Evolutionary conservation across 495 filamentous ascomycete species (phyloP).

Genomic region (Trichoderma reesei): DNA sequence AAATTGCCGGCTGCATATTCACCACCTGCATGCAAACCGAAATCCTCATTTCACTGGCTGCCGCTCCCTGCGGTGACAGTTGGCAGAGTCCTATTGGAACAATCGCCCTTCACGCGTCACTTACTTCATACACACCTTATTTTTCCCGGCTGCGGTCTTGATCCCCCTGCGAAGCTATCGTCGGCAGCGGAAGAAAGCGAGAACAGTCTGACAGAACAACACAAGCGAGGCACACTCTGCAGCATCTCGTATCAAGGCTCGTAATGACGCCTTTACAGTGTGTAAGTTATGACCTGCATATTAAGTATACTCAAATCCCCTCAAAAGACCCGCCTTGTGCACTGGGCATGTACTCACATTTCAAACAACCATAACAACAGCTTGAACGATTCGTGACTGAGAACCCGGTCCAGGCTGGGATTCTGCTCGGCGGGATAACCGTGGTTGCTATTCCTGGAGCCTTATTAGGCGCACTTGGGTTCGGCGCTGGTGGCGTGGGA

Average conservation of each 20-base stretch:
- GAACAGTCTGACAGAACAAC: too few relatives aligned
- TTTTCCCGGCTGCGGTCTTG: neutral
- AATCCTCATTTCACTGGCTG: neutral
- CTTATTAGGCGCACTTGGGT: neutral
- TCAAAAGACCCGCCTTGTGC: neutral
- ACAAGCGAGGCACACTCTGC: too few relatives aligned
- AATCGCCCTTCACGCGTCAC: neutral
- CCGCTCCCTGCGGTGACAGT: neutral
- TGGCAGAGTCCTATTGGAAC: slow-evolving; percentile 1
- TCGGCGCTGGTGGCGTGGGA: slow-evolving; percentile 1
- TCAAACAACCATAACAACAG: neutral
- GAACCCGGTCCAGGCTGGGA: neutral
- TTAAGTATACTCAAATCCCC: neutral
- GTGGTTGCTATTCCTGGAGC: neutral
- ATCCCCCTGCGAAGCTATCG: neutral
- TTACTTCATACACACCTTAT: neutral
- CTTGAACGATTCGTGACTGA: neutral
- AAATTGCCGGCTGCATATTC: neutral
- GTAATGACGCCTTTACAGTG: neutral
- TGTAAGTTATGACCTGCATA: neutral
- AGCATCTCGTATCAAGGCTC: neutral
- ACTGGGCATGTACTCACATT: neutral
- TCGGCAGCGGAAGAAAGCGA: too few relatives aligned
- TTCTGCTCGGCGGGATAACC: neutral
- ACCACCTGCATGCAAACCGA: slow-evolving; percentile 2